Base-by-base conservation (phyloP, 1,284 basidiomycete species). In the Cutaneotrichosporon spelunceum region DNA sequence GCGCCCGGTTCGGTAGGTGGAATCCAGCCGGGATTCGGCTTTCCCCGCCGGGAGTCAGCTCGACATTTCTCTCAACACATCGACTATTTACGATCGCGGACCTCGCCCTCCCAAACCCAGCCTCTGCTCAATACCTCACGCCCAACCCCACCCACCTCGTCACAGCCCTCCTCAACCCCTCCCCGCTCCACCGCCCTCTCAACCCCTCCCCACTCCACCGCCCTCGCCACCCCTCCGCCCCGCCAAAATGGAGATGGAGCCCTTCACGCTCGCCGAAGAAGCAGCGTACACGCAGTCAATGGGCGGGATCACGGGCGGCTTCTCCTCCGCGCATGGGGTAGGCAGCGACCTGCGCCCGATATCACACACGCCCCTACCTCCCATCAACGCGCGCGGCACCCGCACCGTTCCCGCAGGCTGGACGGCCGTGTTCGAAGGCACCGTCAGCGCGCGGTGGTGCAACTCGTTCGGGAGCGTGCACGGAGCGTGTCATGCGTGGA, bases 401-500 rank as follows among this genome's bases (percentile, higher is more conserved):
- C 56, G 56, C 7, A 39, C 24, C 14, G 56, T 57, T 7, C 48
- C 48, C 2, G 52, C 55, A 7, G 63, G 63, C 6, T 64, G 56
- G 56, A 47, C 53, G n/a, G 24, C 21, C 1, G 63, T 58, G 9
- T 63, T 44, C 24, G 21, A n/a, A 14, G 62, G 30, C 4, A 53
- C 30, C 4, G 62, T 63, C 5, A 30, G 33, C 9, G 1, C 45
- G 73, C 72, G 67, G 14, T 73, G 72, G 73, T 61, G 63, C 3
- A 77, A 76, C 57, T 55, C 56, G 4, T 53, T 68, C 21, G 68
- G 68, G 3, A 63, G 53, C 7, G 57, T 77, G 58, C 75, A 77
- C 62, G 75, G 75, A 21, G 75, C 72, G 3, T 72, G 70, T 4
- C 63, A 67, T 11, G 64, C 68, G 6, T 77, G 70, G 70, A 53